These are phyloP conservation scores for Cordyceps cateniannulata DNA, from an alignment of 2,329 filamentous ascomycete genomes.

Conservation along the genomic window DNA sequence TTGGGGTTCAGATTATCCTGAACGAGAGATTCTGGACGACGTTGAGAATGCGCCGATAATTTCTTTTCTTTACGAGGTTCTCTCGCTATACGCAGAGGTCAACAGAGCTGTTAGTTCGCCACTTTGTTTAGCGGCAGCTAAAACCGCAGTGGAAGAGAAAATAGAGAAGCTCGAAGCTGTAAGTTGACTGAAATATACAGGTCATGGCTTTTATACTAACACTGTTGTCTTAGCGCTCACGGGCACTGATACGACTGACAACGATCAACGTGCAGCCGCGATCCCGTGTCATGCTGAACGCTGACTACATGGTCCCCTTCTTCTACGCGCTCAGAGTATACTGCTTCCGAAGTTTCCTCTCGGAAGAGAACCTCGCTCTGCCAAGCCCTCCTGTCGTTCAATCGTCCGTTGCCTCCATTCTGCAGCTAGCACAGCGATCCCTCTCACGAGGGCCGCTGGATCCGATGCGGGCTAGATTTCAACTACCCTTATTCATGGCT, in stretches of 20 bases:
- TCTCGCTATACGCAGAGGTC: neutral
- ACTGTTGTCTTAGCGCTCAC: neutral
- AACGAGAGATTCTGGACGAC: conserved; percentile 3
- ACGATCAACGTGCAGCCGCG: neutral
- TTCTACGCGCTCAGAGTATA: conserved; percentile 10
- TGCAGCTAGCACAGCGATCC: conserved; percentile 1
- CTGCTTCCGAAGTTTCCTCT: neutral
- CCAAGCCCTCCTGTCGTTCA: neutral
- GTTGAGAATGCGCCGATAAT: conserved; percentile 4
- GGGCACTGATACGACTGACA: conserved; percentile 3
- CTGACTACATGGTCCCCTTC: conserved; percentile 8
- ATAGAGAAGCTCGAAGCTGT: neutral
- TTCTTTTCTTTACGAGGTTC: conserved; percentile 1
- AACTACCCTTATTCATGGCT: conserved; percentile 4
- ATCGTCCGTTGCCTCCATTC: neutral
- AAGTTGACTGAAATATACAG: neutral
- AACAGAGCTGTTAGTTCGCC: neutral
- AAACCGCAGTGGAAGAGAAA: neutral
- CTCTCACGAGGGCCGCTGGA: neutral
- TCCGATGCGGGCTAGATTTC: neutral
- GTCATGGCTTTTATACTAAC: neutral
- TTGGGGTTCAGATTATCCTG: conserved; percentile 6
- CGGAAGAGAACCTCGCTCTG: neutral
- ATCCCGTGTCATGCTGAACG: conserved; percentile 5
- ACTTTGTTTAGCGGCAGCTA: neutral